A percentile compares a stretch with the other conserved stretches of the same genome.
phyloP scores from a whole-genome alignment of 164 flowering plant species.

The Paratinospora sagittata region DNA sequence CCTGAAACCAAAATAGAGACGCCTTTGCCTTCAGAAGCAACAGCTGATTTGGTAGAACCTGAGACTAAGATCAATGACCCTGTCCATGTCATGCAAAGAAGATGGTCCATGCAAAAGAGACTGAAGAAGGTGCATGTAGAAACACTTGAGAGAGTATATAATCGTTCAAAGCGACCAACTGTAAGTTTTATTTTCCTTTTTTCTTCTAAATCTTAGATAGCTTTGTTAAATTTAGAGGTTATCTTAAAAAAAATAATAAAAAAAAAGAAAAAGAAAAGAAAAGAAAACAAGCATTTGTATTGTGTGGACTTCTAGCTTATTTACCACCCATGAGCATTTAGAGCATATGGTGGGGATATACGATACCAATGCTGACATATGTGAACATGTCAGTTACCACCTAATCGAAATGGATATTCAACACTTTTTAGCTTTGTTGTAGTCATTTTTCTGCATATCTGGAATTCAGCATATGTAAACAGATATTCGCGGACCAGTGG shows the following conservation, averaged over 20 bases:
- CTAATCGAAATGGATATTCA: not conserved
- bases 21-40: conserved; percentile 17
- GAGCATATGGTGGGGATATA: not conserved
- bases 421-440: not conserved
- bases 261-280: no score
- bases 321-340: no score
- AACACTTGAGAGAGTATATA: conserved; percentile 82
- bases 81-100: conserved; percentile 64
- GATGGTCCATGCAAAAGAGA: conserved; percentile 75
- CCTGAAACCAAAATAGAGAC: conserved; percentile 31
- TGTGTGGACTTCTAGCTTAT: no score
- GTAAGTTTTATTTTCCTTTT: conserved; percentile 45
- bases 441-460: not conserved
- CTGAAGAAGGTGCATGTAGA: conserved; percentile 77
- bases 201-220: not conserved
- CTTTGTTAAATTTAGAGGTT: not conserved
- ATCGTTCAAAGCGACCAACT: conserved; percentile 79
- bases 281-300: no score
- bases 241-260: not conserved
- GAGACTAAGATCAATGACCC: conserved; percentile 36
- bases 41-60: conserved; percentile 29
- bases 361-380: not conserved
- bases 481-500: no score
- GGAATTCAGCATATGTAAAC: no score
- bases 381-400: not conserved